These are phyloP conservation scores for Vitis riparia DNA, from an alignment of 164 flowering plant species.

Conservation along the genomic window DNA sequence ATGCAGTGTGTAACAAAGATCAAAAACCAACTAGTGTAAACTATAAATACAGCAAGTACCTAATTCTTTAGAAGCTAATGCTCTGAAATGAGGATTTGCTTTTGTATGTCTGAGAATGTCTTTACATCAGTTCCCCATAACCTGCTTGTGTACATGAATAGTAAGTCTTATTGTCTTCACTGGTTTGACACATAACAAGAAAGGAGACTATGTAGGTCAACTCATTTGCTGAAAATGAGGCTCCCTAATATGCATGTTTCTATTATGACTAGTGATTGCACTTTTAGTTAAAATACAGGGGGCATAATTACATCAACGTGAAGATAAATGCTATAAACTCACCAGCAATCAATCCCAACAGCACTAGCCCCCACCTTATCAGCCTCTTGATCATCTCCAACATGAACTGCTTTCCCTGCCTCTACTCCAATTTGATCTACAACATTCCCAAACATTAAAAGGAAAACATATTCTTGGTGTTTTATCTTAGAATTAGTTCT, in stretches of 20 bases:
- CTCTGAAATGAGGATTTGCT: conserved; percentile 35
- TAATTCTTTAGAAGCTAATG: background rate
- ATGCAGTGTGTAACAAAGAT: no score
- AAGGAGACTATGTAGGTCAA: background rate
- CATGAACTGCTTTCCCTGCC: conserved; percentile 70
- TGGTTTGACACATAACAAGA: background rate
- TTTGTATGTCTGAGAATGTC: conserved; percentile 45
- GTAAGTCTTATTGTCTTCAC: background rate
- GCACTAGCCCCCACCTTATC: conserved; percentile 89
- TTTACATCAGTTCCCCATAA: conserved; percentile 78
- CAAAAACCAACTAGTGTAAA: no score
- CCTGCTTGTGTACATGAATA: conserved; percentile 44
- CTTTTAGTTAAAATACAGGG: no score
- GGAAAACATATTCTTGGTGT: background rate
- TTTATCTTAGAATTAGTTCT: no score
- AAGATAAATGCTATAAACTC: background rate
- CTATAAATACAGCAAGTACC: background rate
- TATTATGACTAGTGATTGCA: background rate
- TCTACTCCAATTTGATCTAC: conserved; percentile 62
- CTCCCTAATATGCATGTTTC: background rate
- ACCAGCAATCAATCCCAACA: conserved; percentile 90
- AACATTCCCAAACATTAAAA: conserved; percentile 7
- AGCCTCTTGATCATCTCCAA: conserved; percentile 82
- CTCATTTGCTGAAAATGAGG: no score
- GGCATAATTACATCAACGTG: no score